Evolutionary conservation across 2,329 filamentous ascomycete genomes (phyloP).

Genomic region (Cyphellophora attinorum): DNA sequence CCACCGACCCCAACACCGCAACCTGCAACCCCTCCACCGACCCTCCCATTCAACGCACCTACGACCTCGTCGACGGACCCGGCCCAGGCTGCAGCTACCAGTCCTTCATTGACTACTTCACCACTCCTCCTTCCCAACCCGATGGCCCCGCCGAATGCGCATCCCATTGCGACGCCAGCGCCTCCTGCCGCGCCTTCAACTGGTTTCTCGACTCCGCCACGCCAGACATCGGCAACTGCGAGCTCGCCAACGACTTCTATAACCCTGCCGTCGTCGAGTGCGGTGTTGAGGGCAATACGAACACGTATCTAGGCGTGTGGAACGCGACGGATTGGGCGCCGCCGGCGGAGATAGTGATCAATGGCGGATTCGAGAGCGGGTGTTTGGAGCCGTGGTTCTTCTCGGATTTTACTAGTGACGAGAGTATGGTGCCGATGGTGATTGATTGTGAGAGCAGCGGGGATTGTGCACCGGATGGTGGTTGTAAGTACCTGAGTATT

Average conservation of each 20-base stretch:
- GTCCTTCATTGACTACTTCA: not conserved
- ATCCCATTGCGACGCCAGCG: not conserved
- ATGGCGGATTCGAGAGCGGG: not conserved
- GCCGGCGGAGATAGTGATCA: not conserved
- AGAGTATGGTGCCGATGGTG: not conserved
- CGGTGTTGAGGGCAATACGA: too few species aligned
- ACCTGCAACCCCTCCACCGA: too few species aligned
- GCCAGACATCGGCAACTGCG: not conserved
- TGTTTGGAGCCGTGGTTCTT: slow-evolving; percentile 2
- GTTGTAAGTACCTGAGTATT: not conserved
- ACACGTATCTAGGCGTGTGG: not conserved
- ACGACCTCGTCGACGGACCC: not conserved
- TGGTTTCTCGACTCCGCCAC: slow-evolving; percentile 1
- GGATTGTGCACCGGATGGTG: not conserved
- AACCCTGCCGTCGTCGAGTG: not conserved
- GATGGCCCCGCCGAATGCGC: not conserved
- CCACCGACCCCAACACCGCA: too few species aligned
- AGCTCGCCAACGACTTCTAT: not conserved
- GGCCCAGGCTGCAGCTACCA: not conserved
- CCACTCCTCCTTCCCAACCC: not conserved
- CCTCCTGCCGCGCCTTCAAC: slow-evolving; percentile 1
- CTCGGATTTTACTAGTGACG: not conserved
- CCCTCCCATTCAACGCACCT: too few species aligned
- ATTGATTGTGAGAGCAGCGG: not conserved
- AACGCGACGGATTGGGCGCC: not conserved